Conservation (phyloP, 2,329 filamentous ascomycete genomes). For the Curvularia verruculosa region DNA sequence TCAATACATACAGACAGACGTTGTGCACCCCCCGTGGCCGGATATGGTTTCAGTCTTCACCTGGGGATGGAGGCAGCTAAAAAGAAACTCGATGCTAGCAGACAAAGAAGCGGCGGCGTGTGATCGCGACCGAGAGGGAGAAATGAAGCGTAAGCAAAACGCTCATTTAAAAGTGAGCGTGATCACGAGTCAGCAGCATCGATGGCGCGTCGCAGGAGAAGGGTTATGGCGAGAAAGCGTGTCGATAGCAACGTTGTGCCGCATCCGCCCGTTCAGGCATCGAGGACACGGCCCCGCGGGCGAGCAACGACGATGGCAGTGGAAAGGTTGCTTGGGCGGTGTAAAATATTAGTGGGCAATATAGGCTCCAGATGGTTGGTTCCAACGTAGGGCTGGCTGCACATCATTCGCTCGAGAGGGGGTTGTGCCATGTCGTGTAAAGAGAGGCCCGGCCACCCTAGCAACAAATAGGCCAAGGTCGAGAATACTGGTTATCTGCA, state of each 20-base stretch:
- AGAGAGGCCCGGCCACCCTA: constrained; percentile 18
- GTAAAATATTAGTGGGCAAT: neutral
- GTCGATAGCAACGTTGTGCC: constrained; percentile 1
- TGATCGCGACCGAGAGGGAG: neutral
- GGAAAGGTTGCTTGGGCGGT: neutral
- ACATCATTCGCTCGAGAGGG: constrained; percentile 17
- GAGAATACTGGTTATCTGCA: constrained; percentile 15
- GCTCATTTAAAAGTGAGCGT: neutral
- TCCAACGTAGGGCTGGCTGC: constrained; percentile 9
- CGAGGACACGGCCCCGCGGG: constrained; percentile 2
- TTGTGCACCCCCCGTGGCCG: neutral
- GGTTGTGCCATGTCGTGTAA: constrained; percentile 23
- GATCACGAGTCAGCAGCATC: neutral
- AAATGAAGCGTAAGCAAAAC: neutral
- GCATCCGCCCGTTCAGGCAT: neutral
- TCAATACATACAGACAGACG: constrained; percentile 5
- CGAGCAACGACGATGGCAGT: neutral
- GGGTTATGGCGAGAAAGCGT: neutral
- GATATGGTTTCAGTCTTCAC: neutral
- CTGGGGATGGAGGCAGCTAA: neutral
- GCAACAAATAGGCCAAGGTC: constrained; percentile 18
- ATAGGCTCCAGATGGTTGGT: constrained; percentile 1
- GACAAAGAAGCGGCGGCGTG: constrained; percentile 13
- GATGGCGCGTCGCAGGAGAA: neutral
- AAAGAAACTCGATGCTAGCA: neutral